Percentiles rank a stretch among this genome's conserved stretches.
Conservation (phyloP, 257 asterid species). For the Solanum peruvianum region DNA sequence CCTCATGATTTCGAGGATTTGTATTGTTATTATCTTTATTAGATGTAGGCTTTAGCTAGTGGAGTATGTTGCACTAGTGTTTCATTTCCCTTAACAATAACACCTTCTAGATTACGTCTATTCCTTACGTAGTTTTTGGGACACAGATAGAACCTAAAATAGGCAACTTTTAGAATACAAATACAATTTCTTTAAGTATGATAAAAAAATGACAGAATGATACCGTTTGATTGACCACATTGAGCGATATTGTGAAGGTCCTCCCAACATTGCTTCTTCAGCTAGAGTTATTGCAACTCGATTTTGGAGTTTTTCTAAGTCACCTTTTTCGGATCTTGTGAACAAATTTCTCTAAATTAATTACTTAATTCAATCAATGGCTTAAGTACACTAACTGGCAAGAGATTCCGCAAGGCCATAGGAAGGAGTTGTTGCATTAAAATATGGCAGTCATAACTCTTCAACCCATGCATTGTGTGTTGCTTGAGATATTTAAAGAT, state of each 20-base stretch:
- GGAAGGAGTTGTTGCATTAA: too few relatives aligned
- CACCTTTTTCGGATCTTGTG: background rate
- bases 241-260: background rate
- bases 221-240: background rate
- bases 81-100: too few relatives aligned
- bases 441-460: too few relatives aligned
- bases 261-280: background rate
- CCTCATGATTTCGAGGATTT: too few relatives aligned
- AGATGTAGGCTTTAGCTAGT: too few relatives aligned
- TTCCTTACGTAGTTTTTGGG: too few relatives aligned
- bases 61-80: too few relatives aligned
- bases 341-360: background rate
- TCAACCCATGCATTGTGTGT: too few relatives aligned
- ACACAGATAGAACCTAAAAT: background rate
- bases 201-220: background rate
- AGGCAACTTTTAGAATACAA: too few relatives aligned
- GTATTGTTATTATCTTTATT: too few relatives aligned
- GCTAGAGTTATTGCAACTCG: background rate
- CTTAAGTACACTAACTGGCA: background rate
- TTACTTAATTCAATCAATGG: background rate
- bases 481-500: too few relatives aligned
- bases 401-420: background rate
- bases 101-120: too few relatives aligned
- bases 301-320: background rate
- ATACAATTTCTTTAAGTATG: background rate